Conservation (phyloP, 139 green algal species). For the Chlorella sp. region DNA sequence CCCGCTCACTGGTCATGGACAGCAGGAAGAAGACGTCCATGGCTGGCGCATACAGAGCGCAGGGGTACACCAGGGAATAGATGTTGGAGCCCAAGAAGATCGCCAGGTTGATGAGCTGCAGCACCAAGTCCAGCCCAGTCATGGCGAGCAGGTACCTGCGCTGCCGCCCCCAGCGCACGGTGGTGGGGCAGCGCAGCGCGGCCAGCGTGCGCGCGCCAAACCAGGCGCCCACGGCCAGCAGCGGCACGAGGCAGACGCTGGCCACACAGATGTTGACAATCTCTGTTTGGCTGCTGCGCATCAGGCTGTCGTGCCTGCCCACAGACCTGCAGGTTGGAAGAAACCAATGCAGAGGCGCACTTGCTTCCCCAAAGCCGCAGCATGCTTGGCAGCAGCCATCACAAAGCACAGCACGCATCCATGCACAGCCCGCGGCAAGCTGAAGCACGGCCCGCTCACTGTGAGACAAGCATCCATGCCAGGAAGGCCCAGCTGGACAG, state of each 20-base stretch:
- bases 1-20: no score
- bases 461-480: no score
- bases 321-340: not conserved
- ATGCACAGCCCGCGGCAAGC: no score
- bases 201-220: not conserved
- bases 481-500: no score
- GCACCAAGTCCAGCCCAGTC: not conserved
- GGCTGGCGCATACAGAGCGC: no score
- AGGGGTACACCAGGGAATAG: not conserved
- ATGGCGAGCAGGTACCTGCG: not conserved
- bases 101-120: not conserved
- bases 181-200: not conserved
- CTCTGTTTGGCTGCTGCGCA: not conserved
- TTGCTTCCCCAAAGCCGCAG: no score
- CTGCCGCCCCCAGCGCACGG: not conserved
- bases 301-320: not conserved
- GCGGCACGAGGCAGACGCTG: not conserved
- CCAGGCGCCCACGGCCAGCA: not conserved
- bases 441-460: no score
- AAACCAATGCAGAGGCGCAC: no score
- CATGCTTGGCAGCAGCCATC: no score
- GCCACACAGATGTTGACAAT: conserved; percentile 6
- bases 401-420: no score
- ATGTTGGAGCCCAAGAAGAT: not conserved
- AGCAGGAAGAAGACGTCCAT: no score